Evolutionary conservation across 2,329 filamentous ascomycete species (phyloP), one percentile per base, ranked within the genome.

Genomic region (Pleoardoris graminearum): DNA sequence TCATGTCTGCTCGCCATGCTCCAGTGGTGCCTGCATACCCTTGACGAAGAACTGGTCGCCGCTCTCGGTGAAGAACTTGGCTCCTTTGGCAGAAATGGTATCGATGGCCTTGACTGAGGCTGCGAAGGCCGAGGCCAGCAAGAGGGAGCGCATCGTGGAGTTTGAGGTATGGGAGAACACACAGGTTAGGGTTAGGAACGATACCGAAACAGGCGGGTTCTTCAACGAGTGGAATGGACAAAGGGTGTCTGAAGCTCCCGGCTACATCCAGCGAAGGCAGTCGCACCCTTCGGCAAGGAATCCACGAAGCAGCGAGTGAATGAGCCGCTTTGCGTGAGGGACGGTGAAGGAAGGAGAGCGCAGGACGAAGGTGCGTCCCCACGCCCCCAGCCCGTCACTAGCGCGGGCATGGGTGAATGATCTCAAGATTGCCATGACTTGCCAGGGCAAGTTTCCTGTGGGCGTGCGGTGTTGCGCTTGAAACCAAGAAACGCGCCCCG

Each of bases 1-100:
- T 23, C 14, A 17, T 22, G 19, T 4, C 30, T 10, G 33, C 7
- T 23, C 22, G 5, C 6, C 17, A 14, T 2, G 17, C 21, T 8
- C 11, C 30, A n/a, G 23, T 14, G 21, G 27, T 19, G n/a, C 4
- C 7, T 16, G 17, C 36, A 4, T 73, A 89, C 90, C 90, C 77
- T 92, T 94, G 73, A 94, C 82, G 73, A 85, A 94, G 79, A 89
- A 95, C 69, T 95, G 90, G 27, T 85, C 80, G 59, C 90, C 90
- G 71, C 92, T 84, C 65, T 83, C 84, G 61, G 85, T 86, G 78
- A 95, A 96, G 79, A 96, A 91, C 76, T 95, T 96, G 77, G 87
- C 86, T 45, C 90, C 90, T 48, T 87, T 83, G 36, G 76, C 75
- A n/a, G 77, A 77, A 57, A 87, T 82, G 49, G 81, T 81, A 30